Evolutionary conservation across 192 early-diverging fungal species (phyloP).

Genomic region (Chytriomyces hyalinus): DNA sequence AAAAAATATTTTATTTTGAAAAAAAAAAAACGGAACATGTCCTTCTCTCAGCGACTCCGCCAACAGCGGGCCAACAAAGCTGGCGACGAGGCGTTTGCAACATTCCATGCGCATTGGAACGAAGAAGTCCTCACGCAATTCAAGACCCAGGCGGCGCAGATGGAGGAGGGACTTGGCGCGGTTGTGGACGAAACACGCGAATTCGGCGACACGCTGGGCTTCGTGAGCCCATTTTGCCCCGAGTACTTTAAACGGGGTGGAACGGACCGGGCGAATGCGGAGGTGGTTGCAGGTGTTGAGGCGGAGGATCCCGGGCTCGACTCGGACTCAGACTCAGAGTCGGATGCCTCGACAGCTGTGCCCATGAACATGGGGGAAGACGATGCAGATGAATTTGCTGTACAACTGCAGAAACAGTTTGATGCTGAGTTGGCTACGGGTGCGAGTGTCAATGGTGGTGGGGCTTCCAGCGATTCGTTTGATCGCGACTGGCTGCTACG

Average conservation of each 20-base stretch:
- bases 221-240: constrained; percentile 1
- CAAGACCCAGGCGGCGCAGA: neutral
- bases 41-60: neutral
- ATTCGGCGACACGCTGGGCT: constrained; percentile 6
- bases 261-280: neutral
- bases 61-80: neutral
- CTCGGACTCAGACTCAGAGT: neutral
- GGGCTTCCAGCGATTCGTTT: neutral
- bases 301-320: neutral
- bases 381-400: constrained; percentile 9
- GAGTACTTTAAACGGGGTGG: neutral
- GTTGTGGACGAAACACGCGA: neutral
- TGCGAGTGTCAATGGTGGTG: neutral
- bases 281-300: neutral
- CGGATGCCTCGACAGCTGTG: neutral
- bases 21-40: neutral
- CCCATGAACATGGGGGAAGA: neutral
- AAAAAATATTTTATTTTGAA: neutral
- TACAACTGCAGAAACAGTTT: constrained; percentile 12
- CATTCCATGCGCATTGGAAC: neutral
- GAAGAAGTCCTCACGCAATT: neutral
- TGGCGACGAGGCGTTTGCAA: neutral
- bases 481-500: constrained; percentile 62
- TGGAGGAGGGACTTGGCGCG: neutral
- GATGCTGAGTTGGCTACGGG: neutral